Percentiles rank a stretch among this genome's conserved stretches.
These are phyloP conservation scores for Neurospora sp. DNA, from an alignment of 2,329 filamentous ascomycete species.

Conservation along the genomic window DNA sequence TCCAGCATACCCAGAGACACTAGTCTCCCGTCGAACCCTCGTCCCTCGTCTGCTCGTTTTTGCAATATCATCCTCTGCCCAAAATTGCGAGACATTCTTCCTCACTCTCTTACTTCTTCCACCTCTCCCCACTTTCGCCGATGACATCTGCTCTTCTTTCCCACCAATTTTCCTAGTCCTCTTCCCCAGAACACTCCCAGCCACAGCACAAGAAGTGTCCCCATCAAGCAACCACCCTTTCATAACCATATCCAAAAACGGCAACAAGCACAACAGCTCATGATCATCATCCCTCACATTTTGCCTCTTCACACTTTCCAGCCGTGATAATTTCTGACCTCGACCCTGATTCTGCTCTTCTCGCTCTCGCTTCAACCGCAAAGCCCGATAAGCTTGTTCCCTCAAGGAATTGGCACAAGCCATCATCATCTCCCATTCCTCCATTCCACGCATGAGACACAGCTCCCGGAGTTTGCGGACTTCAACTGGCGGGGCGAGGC, in stretches of 20 bases:
- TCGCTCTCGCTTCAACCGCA: not conserved
- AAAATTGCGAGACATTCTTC: conserved; percentile 9
- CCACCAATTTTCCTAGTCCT: too few relatives aligned
- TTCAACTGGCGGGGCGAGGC: conserved; percentile 17
- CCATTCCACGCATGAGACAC: conserved; percentile 23
- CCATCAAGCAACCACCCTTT: not conserved
- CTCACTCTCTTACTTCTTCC: not conserved
- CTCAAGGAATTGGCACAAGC: conserved; percentile 22
- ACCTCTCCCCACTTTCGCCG: not conserved
- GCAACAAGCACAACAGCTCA: conserved; percentile 8
- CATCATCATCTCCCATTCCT: conserved; percentile 26
- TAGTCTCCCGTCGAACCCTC: not conserved
- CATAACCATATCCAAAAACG: conserved; percentile 6
- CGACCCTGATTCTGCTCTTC: not conserved
- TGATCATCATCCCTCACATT: not conserved
- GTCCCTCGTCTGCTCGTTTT: not conserved
- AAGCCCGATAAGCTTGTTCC: conserved; percentile 12
- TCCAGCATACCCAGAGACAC: not conserved
- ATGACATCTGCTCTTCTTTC: not conserved
- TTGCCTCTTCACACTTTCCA: too few relatives aligned
- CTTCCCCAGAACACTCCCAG: too few relatives aligned
- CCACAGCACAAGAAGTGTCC: not conserved
- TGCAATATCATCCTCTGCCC: conserved; percentile 1
- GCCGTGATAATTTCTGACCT: not conserved
- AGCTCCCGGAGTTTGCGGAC: conserved; percentile 18